Conservation (phyloP, 768 basidiomycete genomes). For the Mycena filopes region DNA sequence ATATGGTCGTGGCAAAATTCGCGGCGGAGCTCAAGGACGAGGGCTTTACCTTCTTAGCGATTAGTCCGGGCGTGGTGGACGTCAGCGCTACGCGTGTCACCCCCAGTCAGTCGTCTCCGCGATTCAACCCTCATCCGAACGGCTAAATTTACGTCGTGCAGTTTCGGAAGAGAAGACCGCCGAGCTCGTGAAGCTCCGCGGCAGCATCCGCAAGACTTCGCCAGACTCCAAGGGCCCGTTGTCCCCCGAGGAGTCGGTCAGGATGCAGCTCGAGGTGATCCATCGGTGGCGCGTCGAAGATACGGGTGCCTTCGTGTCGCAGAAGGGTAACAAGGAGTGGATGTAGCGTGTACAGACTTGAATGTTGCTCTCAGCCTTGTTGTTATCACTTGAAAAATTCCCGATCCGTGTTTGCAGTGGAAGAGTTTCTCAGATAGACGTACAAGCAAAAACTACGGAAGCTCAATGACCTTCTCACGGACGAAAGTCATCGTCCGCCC, state of each 20-base stretch:
- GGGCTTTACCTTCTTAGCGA: conserved; percentile 47
- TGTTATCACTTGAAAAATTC: too few relatives aligned
- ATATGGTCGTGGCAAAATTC: too few relatives aligned
- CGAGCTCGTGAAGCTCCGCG: background rate
- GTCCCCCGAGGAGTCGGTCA: conserved; percentile 8
- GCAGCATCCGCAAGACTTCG: background rate
- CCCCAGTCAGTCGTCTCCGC: too few relatives aligned
- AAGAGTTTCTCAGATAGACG: too few relatives aligned
- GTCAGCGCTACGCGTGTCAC: background rate
- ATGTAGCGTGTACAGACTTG: too few relatives aligned
- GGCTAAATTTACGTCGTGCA: background rate
- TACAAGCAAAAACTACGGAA: too few relatives aligned
- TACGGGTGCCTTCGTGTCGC: conserved; percentile 26
- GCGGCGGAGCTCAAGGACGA: conserved; percentile 41
- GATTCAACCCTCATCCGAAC: background rate
- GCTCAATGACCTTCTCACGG: background rate
- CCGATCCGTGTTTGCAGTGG: too few relatives aligned
- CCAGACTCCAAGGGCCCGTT: conserved; percentile 19
- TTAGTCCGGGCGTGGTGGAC: conserved; percentile 52
- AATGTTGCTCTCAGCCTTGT: too few relatives aligned
- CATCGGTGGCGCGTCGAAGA: conserved; percentile 18
- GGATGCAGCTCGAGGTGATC: too few relatives aligned
- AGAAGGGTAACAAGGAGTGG: conserved; percentile 25
- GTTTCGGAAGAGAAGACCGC: background rate
- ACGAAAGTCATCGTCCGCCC: background rate